Base-by-base conservation (phyloP, 805 yeast genomes). In the Ogataea methylovora region DNA sequence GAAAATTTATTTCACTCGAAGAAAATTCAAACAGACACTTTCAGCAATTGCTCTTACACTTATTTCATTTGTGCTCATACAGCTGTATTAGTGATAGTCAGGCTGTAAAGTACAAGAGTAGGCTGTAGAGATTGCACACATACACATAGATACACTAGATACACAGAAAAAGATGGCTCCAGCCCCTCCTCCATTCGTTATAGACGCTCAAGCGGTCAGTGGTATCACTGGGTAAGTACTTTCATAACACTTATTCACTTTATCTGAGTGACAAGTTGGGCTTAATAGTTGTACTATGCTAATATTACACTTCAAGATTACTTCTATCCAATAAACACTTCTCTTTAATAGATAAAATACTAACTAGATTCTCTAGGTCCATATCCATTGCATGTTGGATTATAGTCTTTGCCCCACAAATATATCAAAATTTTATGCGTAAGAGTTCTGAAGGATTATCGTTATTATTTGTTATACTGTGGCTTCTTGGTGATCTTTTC, bases 321-420 rank as follows among this genome's bases (percentile, higher is more conserved):
- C 13, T 8, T 19, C 6, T 9, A 24, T 7, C 19, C 17, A 7
- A 10, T 13, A 15, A 16, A 6, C 13, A 7, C 18, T 24, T 8
- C 14, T 15, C 4, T 21, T 21, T 23, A 10, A 11, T 23, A 5
- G 13, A 11, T 10, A 23, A 11, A 10, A 27, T 4, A 29, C 24
- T 29, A 13, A 21, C 16, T 14, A 14, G n/a, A 9, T 28, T 23
- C 4, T 10, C 22, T 3, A 65, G 84, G 19, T 85, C 95, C 10
- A 86, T 92, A 24, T 90, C 97, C 14, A 74, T 90, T 30, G 95
- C 97, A 12, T 92, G 97, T 56, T 90, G 98, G 98, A 81, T 92
- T 39, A 88, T 92, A 32, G 98, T 90, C 13, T 90, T 92, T 66
- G 94, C 95, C 25, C 97, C 97, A 9, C 97, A 90, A 54, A 82